These are phyloP conservation scores for Quercus glauca DNA, from an alignment of 306 rosid genomes.

Conservation along the genomic window DNA sequence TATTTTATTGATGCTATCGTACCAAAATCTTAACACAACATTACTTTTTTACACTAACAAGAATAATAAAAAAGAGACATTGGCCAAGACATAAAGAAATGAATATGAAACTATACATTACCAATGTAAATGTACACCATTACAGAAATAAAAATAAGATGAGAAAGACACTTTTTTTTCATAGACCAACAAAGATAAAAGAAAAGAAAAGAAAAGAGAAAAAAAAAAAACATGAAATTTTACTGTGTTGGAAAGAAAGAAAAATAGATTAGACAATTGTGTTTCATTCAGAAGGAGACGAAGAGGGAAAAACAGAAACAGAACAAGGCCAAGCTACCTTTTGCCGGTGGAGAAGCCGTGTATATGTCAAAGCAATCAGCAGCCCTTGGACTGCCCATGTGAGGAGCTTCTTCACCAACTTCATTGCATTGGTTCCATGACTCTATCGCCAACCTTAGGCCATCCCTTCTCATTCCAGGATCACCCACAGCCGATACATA, in stretches of 20 bases:
- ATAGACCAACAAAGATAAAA: not conserved
- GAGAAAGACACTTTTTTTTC: too few species aligned
- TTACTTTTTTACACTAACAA: too few species aligned
- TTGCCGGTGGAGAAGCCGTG: conserved; percentile 3
- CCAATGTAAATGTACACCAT: too few species aligned
- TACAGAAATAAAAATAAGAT: too few species aligned
- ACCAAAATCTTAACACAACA: too few species aligned
- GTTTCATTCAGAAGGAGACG: not conserved
- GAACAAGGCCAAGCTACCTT: conserved; percentile 14
- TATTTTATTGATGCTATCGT: too few species aligned
- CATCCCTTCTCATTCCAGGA: conserved; percentile 54
- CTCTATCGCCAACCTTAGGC: conserved; percentile 51
- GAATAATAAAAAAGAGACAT: too few species aligned
- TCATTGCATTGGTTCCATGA: conserved; percentile 77
- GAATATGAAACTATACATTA: too few species aligned
- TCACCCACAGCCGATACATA: conserved; percentile 53
- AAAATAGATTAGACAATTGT: not conserved
- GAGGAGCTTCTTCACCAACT: conserved; percentile 50
- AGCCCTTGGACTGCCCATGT: conserved; percentile 58
- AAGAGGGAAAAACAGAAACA: not conserved
- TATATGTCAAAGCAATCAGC: conserved; percentile 54
- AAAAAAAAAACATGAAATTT: not conserved
- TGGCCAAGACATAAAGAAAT: too few species aligned
- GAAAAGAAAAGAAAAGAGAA: not conserved
- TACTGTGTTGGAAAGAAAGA: not conserved